These are phyloP conservation scores for Silene uniflora DNA, from an alignment of 148 eudicot species.

Conservation along the genomic window DNA sequence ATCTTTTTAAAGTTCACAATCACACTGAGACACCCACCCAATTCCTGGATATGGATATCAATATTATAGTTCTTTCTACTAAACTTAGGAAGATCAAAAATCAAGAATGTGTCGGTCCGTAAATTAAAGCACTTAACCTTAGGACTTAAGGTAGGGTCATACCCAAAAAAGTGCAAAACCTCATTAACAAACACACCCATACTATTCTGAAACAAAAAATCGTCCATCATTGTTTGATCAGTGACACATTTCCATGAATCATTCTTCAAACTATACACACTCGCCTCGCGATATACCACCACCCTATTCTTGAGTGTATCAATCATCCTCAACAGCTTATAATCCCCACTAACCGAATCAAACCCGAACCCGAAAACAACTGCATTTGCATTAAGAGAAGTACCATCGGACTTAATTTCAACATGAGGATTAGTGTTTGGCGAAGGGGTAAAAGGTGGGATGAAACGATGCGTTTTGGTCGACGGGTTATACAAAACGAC, in stretches of 20 bases:
- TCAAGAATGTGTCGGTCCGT: not conserved
- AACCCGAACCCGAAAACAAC: too few relatives aligned
- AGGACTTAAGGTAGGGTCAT: not conserved
- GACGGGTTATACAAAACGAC: not conserved
- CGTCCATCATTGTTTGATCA: not conserved
- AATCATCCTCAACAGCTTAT: too few relatives aligned
- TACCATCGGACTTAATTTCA: too few relatives aligned
- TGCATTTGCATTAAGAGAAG: too few relatives aligned
- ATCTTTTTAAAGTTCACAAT: not conserved
- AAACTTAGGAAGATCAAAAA: not conserved
- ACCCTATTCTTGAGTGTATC: too few relatives aligned
- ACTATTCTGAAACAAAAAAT: too few relatives aligned
- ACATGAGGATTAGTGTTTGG: too few relatives aligned
- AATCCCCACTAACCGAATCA: too few relatives aligned
- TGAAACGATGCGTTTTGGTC: not conserved
- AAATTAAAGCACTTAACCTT: not conserved
- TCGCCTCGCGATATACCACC: too few relatives aligned
- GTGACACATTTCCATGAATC: slow-evolving; percentile 9
- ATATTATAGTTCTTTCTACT: too few relatives aligned
- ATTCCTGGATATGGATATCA: not conserved
- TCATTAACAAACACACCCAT: slow-evolving; percentile 4
- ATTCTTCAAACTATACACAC: slow-evolving; percentile 6
- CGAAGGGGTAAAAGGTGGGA: not conserved
- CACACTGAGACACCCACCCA: not conserved
- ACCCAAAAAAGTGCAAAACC: not conserved